These are phyloP conservation scores for Colletotrichum graminicola DNA, from an alignment of 2,329 filamentous ascomycete species.

Conservation along the genomic window DNA sequence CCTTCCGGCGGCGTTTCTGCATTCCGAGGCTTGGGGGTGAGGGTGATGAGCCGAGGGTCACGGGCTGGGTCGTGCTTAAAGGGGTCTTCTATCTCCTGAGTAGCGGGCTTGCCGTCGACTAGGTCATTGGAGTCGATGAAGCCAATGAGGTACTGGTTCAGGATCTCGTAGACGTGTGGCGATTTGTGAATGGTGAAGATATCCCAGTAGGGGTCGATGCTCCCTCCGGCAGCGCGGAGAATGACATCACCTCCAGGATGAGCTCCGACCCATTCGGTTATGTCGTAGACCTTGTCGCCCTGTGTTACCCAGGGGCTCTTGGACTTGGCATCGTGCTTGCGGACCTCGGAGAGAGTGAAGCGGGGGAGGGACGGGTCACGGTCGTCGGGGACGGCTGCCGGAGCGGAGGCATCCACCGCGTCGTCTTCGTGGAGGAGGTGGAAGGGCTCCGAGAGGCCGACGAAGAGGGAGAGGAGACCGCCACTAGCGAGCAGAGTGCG, in stretches of 20 bases:
- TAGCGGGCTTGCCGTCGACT: constrained; percentile 65
- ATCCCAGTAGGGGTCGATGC: constrained; percentile 77
- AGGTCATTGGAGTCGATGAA: constrained; percentile 71
- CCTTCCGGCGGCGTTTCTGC: constrained; percentile 68
- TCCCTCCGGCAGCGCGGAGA: constrained; percentile 72
- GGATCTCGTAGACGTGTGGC: constrained; percentile 72
- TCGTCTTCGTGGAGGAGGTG: constrained; percentile 26
- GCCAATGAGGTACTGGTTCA: constrained; percentile 74
- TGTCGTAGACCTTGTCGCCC: constrained; percentile 76
- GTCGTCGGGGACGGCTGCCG: constrained; percentile 43
- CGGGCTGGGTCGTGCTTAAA: constrained; percentile 67
- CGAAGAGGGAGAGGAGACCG: constrained; percentile 40
- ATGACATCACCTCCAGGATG: constrained; percentile 79
- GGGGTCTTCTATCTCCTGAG: constrained; percentile 70
- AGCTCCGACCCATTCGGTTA: constrained; percentile 74
- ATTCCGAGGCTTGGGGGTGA: constrained; percentile 69
- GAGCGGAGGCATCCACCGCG: constrained; percentile 23
- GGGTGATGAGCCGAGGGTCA: constrained; percentile 63
- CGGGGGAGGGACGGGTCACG: constrained; percentile 60
- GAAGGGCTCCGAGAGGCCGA: constrained; percentile 41
- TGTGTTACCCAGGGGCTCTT: constrained; percentile 73
- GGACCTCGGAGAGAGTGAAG: constrained; percentile 64
- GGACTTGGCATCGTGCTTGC: constrained; percentile 65
- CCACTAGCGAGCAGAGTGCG: constrained; percentile 41
- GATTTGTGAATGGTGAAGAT: constrained; percentile 78